A percentile compares a stretch with the other conserved stretches of the same genome.
Conservation (phyloP, 2,329 filamentous ascomycete genomes). For the Hyphodiscus sp. region DNA sequence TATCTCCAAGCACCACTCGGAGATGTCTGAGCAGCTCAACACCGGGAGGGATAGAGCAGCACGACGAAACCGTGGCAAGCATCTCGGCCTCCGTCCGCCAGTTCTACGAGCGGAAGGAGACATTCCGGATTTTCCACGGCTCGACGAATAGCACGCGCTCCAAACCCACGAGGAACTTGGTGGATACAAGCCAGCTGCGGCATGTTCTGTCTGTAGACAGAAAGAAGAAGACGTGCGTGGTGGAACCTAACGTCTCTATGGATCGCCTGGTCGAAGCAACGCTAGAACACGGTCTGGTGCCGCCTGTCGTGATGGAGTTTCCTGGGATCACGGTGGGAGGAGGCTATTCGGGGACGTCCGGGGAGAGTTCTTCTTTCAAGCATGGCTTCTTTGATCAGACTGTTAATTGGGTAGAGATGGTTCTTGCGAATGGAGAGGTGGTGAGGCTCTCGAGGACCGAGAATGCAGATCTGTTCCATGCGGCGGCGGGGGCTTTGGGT, state of each 20-base stretch:
- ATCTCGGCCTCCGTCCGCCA: constrained; percentile 39
- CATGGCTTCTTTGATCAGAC: constrained; percentile 62
- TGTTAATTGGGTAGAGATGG: constrained; percentile 55
- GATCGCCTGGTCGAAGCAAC: constrained; percentile 54
- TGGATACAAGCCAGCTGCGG: constrained; percentile 43
- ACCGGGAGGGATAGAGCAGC: constrained; percentile 20
- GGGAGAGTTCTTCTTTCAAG: constrained; percentile 60
- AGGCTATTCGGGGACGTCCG: constrained; percentile 59
- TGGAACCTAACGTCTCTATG: constrained; percentile 67
- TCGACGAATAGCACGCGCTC: constrained; percentile 47
- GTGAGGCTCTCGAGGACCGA: constrained; percentile 40
- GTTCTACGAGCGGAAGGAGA: constrained; percentile 42
- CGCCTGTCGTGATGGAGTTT: constrained; percentile 64
- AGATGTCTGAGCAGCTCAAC: constrained; percentile 1
- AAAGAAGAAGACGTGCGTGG: constrained; percentile 39
- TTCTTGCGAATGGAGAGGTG: constrained; percentile 52
- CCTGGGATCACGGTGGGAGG: constrained; percentile 64
- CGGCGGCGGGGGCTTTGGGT: constrained; percentile 52
- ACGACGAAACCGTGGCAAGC: constrained; percentile 37
- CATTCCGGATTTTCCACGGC: constrained; percentile 52
- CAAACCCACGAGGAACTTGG: constrained; percentile 34
- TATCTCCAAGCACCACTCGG: background rate
- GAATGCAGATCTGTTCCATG: constrained; percentile 49
- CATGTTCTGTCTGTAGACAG: constrained; percentile 39
- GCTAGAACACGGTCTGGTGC: constrained; percentile 47